Evolutionary conservation across 371 early-diverging fungal species (phyloP).

Genomic region (Actinomucor elegans): DNA sequence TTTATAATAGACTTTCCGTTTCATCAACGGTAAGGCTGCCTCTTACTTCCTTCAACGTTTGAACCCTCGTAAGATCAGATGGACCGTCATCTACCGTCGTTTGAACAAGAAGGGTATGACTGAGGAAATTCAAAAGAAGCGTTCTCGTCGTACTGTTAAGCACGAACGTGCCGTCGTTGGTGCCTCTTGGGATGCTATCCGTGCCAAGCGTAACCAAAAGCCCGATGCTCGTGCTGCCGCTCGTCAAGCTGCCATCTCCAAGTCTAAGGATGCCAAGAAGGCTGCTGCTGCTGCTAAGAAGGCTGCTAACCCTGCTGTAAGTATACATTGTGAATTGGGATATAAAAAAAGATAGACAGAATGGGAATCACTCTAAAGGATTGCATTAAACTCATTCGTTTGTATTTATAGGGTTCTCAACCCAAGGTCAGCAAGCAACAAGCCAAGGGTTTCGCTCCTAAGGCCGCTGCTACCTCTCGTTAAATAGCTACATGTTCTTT

Average conservation of each 20-base stretch:
- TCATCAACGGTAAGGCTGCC: constrained; percentile 94
- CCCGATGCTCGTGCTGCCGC: constrained; percentile 93
- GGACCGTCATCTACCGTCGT: constrained; percentile 97
- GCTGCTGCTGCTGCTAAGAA: constrained; percentile 82
- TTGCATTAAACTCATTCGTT: neutral
- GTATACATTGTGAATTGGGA: constrained; percentile 1
- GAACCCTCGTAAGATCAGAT: constrained; percentile 95
- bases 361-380: neutral
- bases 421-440: constrained; percentile 87
- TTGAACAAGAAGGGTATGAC: constrained; percentile 98
- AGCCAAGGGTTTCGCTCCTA: constrained; percentile 81
- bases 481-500: constrained; percentile 47
- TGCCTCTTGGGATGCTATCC: constrained; percentile 92
- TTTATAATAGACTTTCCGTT: constrained; percentile 79
- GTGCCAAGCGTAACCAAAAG: constrained; percentile 95
- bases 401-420: constrained; percentile 12
- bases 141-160: constrained; percentile 93
- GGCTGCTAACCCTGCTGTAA: constrained; percentile 32
- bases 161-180: constrained; percentile 95
- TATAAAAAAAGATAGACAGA: too few species aligned
- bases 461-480: constrained; percentile 87
- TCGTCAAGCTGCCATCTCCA: constrained; percentile 84
- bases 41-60: constrained; percentile 94
- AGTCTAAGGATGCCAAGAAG: constrained; percentile 88
- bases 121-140: constrained; percentile 95